Evolutionary conservation across 148 eudicot species (phyloP).

Genomic region (Simmondsia chinensis): DNA sequence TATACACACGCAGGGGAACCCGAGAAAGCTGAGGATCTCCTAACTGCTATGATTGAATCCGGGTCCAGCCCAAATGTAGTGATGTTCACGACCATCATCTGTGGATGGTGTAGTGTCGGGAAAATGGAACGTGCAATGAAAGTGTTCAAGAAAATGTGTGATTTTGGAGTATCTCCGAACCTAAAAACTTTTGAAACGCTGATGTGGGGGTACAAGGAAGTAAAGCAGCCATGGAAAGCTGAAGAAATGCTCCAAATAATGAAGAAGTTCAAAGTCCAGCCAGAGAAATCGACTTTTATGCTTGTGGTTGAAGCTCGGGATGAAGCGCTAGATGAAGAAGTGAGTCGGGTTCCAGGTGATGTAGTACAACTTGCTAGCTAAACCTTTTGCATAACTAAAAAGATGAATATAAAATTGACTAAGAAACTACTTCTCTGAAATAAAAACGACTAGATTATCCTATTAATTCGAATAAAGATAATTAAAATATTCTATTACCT

Average conservation of each 20-base stretch:
- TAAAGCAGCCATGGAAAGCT: slow-evolving; percentile 65
- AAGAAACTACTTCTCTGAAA: too few relatives aligned
- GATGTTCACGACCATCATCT: slow-evolving; percentile 65
- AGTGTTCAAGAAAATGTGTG: slow-evolving; percentile 46
- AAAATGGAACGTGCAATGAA: slow-evolving; percentile 52
- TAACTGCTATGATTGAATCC: slow-evolving; percentile 33
- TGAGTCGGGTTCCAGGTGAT: slow-evolving; percentile 11
- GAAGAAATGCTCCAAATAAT: slow-evolving; percentile 53
- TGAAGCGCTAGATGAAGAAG: slow-evolving; percentile 26
- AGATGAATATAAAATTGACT: too few relatives aligned
- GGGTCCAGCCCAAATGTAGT: slow-evolving; percentile 55
- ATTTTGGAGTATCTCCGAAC: slow-evolving; percentile 49
- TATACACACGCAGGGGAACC: slow-evolving; percentile 52
- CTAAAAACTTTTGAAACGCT: slow-evolving; percentile 72
- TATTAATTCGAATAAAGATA: too few relatives aligned
- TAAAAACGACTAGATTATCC: too few relatives aligned
- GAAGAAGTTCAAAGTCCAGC: slow-evolving; percentile 37
- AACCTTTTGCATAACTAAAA: too few relatives aligned
- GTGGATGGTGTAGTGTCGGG: slow-evolving; percentile 64
- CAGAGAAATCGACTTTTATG: slow-evolving; percentile 41
- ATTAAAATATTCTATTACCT: too few relatives aligned
- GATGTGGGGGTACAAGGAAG: slow-evolving; percentile 64
- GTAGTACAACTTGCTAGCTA: too few relatives aligned
- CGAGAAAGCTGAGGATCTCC: slow-evolving; percentile 61
- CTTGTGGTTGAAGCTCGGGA: slow-evolving; percentile 53